Evolutionary conservation across 352 stramenopile species (phyloP).

Genomic region (Elongisporangium anandrum): DNA sequence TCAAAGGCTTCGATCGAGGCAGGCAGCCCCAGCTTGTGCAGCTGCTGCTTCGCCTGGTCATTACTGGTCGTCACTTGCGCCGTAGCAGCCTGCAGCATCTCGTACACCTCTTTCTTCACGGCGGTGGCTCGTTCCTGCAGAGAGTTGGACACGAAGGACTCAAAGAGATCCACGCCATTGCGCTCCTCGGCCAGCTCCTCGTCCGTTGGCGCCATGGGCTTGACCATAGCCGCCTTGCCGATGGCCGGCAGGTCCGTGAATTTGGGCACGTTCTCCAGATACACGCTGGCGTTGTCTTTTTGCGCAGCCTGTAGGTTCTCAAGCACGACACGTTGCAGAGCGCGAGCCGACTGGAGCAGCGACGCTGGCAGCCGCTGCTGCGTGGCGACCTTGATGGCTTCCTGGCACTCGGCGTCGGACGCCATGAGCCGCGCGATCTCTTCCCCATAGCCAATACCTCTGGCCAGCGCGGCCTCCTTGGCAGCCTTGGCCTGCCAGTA

Average conservation of each 20-base stretch:
- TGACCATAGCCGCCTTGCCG: constrained; percentile 68
- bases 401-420: constrained; percentile 45
- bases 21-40: constrained; percentile 56
- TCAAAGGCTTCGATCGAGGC: constrained; percentile 80
- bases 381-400: constrained; percentile 53
- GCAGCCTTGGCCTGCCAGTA: constrained; percentile 73
- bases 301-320: constrained; percentile 50
- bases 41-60: constrained; percentile 41
- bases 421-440: constrained; percentile 63
- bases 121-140: constrained; percentile 39
- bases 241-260: constrained; percentile 46
- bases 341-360: constrained; percentile 46
- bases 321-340: constrained; percentile 50
- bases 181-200: constrained; percentile 57
- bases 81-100: constrained; percentile 32
- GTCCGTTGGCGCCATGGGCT: constrained; percentile 32
- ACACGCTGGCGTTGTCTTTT: constrained; percentile 83
- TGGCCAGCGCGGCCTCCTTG: constrained; percentile 46
- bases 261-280: constrained; percentile 70
- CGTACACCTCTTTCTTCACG: constrained; percentile 44
- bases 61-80: constrained; percentile 44
- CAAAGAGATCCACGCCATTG: constrained; percentile 58
- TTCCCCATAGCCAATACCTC: constrained; percentile 67
- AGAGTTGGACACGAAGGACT: constrained; percentile 56
- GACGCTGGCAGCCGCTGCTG: constrained; percentile 59